Evolutionary conservation across 139 green algal genomes (phyloP), one percentile per base, ranked within the genome.

Genomic region (Micractinium conductrix): DNA sequence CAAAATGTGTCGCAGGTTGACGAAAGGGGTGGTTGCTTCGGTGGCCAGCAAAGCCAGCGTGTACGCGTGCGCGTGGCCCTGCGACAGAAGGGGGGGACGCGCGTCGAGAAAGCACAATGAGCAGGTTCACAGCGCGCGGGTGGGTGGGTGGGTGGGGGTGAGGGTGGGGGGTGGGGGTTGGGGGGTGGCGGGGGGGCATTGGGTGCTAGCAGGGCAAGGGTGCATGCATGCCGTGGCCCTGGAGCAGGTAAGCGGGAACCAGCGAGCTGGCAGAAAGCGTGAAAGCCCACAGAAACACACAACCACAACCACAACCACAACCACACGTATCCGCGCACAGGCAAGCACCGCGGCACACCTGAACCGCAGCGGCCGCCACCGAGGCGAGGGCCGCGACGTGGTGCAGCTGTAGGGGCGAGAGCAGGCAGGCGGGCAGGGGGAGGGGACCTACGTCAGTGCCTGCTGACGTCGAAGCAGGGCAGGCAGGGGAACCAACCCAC

Each of bases 11-110:
- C 88, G 86, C 40, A 84, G 33, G 79, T 91, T 91, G 26, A 91
- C 72, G 70, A 91, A 88, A 1, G 88, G 88, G 4, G 88, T 91
- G 22, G 88, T 91, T 76, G 84, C 67, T 55, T 91, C 88, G 22
- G 88, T 91, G 65, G 82, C 81, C 53, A 91, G 79, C 74, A 90
- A 58, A 1, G 86, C 60, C 9, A 91, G 71, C 0, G 84, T 88
- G 82, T 90, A 91, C 9, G 85, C 48, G 30, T 91, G 88, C 9
- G 70, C 86, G 63, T 91, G 79, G 28, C 72, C 58, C 76, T 82
- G 55, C 26, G 42, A 10, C 5, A 21, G 16, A 33, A n/a, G 9
- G 6, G 1, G 14, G 40, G 22, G 22, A 40, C 2, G 26, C 26
- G 12, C 37, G 22, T 37, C 2, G 70, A 10, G 21, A 26, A 40